Evolutionary conservation across 495 filamentous ascomycete species (phyloP), one percentile per base, ranked within the genome.

Genomic region (Glutinoglossum americanum): DNA sequence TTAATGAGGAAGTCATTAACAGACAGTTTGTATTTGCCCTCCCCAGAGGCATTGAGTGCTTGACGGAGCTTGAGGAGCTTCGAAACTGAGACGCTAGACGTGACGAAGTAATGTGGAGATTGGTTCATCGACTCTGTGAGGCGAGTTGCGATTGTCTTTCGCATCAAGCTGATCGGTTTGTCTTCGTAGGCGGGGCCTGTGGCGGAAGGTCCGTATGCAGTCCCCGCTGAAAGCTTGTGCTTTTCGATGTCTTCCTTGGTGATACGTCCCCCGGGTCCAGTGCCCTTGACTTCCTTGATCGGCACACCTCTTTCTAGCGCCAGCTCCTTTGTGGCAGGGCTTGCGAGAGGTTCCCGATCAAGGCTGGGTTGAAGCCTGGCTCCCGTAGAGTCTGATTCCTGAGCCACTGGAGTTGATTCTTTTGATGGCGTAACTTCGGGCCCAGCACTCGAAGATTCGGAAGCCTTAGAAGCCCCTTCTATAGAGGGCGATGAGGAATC

Each of bases 1-100:
- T 99, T 99, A 77, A 99, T 84, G 41, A 99, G 75, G 79, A 99
- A 99, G 73, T 99, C 92, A 69, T 99, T 99, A 71, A 99, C 85
- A 17, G 88, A 95, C 35, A 99, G 87, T 79, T 94, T 97, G 80
- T 94, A 97, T 68, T 87, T 82, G 71, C 92, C 92, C 53, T 93
- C 84, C 8, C 86, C 71, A 25, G 83, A 80, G 65, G 80, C 76
- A 72, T 99, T 99, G 60, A 99, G 81, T 45, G 92, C 87, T 72
- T 87, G 81, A 65, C 92, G 89, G 58, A 99, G 87, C 74, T 94
- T 96, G 57, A 95, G 71, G 25, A 99, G 85, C 77, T 97, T 97
- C 65, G 75, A 76, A 53, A 97, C 92, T 32, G 89, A 96, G 63
- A 97, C 76, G 54, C 78, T 78, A 59, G 84, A 78, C 62, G 84